These are phyloP conservation scores for Aechmea fasciata DNA, from an alignment of 176 grass and related monocot species.

Conservation along the genomic window DNA sequence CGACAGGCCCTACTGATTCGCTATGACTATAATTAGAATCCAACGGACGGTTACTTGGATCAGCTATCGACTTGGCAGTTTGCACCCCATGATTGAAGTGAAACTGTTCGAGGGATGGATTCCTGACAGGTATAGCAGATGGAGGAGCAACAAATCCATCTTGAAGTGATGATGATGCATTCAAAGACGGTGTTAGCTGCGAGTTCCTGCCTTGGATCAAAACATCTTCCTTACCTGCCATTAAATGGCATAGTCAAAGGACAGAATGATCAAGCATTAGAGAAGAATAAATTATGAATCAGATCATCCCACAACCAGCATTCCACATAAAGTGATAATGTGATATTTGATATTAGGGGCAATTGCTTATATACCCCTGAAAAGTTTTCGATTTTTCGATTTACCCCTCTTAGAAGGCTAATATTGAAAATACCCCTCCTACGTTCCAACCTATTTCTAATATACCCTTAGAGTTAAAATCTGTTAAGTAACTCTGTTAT, in stretches of 20 bases:
- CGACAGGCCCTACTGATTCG: conserved; percentile 24
- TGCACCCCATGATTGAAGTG: conserved; percentile 22
- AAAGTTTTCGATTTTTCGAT: too few species aligned
- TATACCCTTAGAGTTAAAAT: too few species aligned
- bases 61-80: conserved; percentile 26
- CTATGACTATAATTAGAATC: conserved; percentile 47
- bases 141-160: conserved; percentile 38
- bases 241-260: conserved; percentile 28
- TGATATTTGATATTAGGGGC: too few species aligned
- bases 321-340: background rate
- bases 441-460: too few species aligned
- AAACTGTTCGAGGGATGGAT: conserved; percentile 20
- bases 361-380: too few species aligned
- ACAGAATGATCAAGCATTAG: background rate
- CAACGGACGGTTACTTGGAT: conserved; percentile 52
- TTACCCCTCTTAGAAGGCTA: too few species aligned
- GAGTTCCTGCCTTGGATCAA: conserved; percentile 38
- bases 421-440: too few species aligned
- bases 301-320: background rate
- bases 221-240: conserved; percentile 36
- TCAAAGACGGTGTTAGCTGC: conserved; percentile 29
- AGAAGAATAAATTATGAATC: background rate
- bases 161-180: conserved; percentile 38
- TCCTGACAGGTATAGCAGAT: conserved; percentile 21
- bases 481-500: too few species aligned